Conservation (phyloP, 176 grass and related monocot genomes). For the Aegilops umbellulata region DNA sequence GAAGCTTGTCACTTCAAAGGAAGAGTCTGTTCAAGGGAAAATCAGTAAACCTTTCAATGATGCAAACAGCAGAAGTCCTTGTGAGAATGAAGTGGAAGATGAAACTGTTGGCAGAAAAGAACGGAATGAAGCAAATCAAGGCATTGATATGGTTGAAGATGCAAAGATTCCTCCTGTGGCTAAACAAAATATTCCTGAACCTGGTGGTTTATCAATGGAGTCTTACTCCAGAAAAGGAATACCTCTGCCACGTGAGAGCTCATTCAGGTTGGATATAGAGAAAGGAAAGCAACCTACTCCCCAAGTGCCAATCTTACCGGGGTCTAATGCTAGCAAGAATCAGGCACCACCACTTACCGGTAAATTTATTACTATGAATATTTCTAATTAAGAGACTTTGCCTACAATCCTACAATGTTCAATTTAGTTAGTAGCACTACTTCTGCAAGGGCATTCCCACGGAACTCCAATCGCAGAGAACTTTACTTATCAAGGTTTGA, state of each 20-base stretch:
- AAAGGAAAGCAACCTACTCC: conserved; percentile 51
- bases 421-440: conserved; percentile 11
- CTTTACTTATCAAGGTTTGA: conserved; percentile 12
- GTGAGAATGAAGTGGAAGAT: conserved; percentile 39
- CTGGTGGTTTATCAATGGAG: conserved; percentile 14
- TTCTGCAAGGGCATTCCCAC: neutral
- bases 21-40: conserved; percentile 31
- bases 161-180: conserved; percentile 6
- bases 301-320: conserved; percentile 23
- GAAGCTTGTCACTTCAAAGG: conserved; percentile 37
- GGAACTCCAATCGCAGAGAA: neutral
- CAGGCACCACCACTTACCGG: conserved; percentile 42
- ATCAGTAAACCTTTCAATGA: conserved; percentile 10
- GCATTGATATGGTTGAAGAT: conserved; percentile 29
- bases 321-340: conserved; percentile 37
- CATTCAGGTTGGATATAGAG: conserved; percentile 33
- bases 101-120: conserved; percentile 41
- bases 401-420: neutral
- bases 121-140: conserved; percentile 28
- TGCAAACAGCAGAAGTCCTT: conserved; percentile 28
- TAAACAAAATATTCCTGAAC: conserved; percentile 28
- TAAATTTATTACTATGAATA: conserved; percentile 42
- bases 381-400: conserved; percentile 16
- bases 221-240: conserved; percentile 40
- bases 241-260: conserved; percentile 25